Evolutionary conservation across 2,329 filamentous ascomycete genomes (phyloP), one percentile per base, ranked within the genome.

Genomic region (Canariomyces notabilis): DNA sequence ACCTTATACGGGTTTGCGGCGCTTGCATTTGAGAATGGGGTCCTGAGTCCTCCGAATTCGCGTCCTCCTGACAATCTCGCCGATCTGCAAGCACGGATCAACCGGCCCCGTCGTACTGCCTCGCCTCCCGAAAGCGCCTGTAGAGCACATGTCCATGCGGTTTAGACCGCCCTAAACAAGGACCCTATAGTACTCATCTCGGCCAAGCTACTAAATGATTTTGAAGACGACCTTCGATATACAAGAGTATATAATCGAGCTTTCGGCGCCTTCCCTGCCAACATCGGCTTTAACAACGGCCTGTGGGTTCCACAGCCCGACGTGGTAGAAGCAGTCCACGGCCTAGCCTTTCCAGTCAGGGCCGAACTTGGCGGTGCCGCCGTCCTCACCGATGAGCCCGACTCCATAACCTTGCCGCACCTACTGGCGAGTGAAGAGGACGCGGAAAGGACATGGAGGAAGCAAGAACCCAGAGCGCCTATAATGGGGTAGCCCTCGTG

Each of bases 211-310:
- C 22, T 26, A 11, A 26, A 26, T 6, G 22, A 26, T 6, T 26
- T 6, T 26, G n/a, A n/a, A n/a, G 31, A 16, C 22, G 32, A 42
- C 14, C 7, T 14, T 4, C 8, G 15, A 2, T 48, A 45, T 22
- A 21, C 3, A n/a, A 6, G n/a, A 19, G 33, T 12, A 5, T 46
- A 16, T 22, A 46, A 44, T 35, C 49, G 29, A n/a, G 16, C 45
- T 3, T 48, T 51, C 15, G 43, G 38, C 2, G 39, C 18, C 15
- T 35, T 51, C 19, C 45, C 42, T n/a, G 31, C 37, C n/a, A 20
- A 48, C 14, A 19, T 46, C 14, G 49, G 42, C 3, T 51, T 51
- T 29, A 48, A 51, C 37, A 37, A 51, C 18, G 42, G 49, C 36
- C 23, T 51, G 20, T 44, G 38, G 6, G 34, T 45, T 7, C 42